Base-by-base conservation (phyloP, 371 early-diverging fungal genomes). In the Vittaforma corneae region DNA sequence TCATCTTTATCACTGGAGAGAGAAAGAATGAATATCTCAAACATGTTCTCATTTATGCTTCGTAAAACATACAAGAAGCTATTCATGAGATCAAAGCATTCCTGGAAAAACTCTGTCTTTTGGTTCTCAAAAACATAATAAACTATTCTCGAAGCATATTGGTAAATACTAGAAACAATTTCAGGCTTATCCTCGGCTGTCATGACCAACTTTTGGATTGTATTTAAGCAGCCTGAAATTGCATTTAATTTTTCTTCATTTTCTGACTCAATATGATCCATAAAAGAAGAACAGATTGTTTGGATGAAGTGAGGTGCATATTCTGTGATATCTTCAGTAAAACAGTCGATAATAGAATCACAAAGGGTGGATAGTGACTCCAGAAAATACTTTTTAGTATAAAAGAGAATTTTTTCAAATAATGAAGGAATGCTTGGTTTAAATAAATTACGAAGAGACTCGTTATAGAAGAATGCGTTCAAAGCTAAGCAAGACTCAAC, bases 401-500 rank as follows among this genome's bases (percentile, higher is more conserved):
- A 65, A 22, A 35, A 62, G 14, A 77, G 40, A 16, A 77, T 44
- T 6, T 54, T 50, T 48, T 71, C 60, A 11, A 79, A 24, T 9
- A 76, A 50, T 32, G 50, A 55, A 11, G 75, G 73, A 61, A 79
- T 67, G 14, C 62, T 20, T 29, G 20, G 14, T 44, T 60, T 65
- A 14, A 75, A 37, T 14, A 42, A 24, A 22, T 57, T 28, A 26
- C 34, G 26, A 2, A 66, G 16, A 20, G 18, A 29, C 4, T 38
- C 51, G 14, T 53, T 62, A 2, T 45, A 48, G 29, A 79, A 59
- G 42, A 77, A 68, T 35, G 68, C 67, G 1, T 67, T 62, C 38
- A 76, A 65, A 9, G 74, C 70, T 9, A 76, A 69, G 3, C 61
- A 46, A 5, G 70, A 60, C 38, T 79, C 77, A 3, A 79, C 77